Conservation (phyloP, 768 basidiomycete species). For the Agaricus subrufescens region DNA sequence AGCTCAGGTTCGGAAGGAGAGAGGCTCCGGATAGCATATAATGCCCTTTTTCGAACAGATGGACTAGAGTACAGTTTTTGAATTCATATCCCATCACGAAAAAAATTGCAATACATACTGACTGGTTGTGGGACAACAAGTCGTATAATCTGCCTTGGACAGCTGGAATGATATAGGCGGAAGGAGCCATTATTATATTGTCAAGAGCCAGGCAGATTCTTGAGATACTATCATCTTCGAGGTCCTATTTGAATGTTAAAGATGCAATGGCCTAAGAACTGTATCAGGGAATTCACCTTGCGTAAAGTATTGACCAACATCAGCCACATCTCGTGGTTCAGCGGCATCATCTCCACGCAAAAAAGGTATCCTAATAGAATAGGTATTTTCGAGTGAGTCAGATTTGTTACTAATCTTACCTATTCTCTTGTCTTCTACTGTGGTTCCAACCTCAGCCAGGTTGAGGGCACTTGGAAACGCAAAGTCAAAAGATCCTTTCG, state of each 20-base stretch:
- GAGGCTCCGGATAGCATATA: slow-evolving; percentile 54
- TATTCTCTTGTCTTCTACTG: slow-evolving; percentile 59
- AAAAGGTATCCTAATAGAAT: slow-evolving; percentile 64
- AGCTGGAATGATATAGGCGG: slow-evolving; percentile 70
- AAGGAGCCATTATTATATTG: slow-evolving; percentile 55
- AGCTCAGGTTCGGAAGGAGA: slow-evolving; percentile 41
- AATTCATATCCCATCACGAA: slow-evolving; percentile 9
- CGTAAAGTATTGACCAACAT: slow-evolving; percentile 86
- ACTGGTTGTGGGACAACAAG: slow-evolving; percentile 73
- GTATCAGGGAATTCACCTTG: slow-evolving; percentile 45
- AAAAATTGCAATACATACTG: slow-evolving; percentile 38
- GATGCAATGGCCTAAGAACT: neutral
- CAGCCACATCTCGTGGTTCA: slow-evolving; percentile 63
- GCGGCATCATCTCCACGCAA: slow-evolving; percentile 68
- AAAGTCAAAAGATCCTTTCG: slow-evolving; percentile 52
- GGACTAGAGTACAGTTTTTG: slow-evolving; percentile 32
- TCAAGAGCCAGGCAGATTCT: slow-evolving; percentile 73
- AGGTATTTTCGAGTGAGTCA: neutral
- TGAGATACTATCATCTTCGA: slow-evolving; percentile 52
- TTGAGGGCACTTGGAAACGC: slow-evolving; percentile 75
- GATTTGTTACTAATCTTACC: slow-evolving; percentile 33
- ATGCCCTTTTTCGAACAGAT: slow-evolving; percentile 55
- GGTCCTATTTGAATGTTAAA: slow-evolving; percentile 44
- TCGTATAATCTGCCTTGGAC: slow-evolving; percentile 61
- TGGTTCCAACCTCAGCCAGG: slow-evolving; percentile 65